Evolutionary conservation across 345 rosid species (phyloP), one percentile per base, ranked within the genome.

Genomic region (Salix viminalis): DNA sequence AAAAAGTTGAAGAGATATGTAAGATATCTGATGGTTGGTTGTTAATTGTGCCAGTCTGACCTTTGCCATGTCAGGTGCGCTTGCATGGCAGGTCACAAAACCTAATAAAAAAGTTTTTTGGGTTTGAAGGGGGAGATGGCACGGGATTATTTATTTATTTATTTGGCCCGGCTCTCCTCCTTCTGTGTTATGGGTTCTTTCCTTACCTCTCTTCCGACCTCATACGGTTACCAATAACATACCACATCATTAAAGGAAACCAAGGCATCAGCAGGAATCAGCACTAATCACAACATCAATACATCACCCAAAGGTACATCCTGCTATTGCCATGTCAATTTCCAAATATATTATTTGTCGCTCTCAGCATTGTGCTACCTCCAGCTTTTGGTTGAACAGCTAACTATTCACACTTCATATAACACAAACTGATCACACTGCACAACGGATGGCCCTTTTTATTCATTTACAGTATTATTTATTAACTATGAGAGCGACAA

Each of bases 41-140:
- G 19, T 67, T 36, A 21, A 30, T 13, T 36, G 56, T 61, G 41
- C 8, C 41, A 37, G 41, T 90, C 94, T 79, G 94, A 84, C 91
- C 94, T 91, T 91, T 91, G 97, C 94, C 92, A 90, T 89, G 91
- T 30, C 90, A 84, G 97, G 97, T 91, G 97, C 92, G 97, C 97
- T 91, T 86, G 97, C 91, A 84, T 89, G 97, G 97, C 94, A 80
- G 97, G 94, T 91, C 97, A 81, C 34, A 37, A 16, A 70, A 28
- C 24, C 26, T 70, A 79, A 79, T 79, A 79, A 70, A 79, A 79
- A 41, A 46, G 30, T 68, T 78, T 65, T 15, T 24, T 75, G 67
- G 76, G 70, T 65, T 36, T 15, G 15, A 19, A 36, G 82, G 81
- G 81, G 89, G 88, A 75, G 86, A 77, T 85, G 86, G 84, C 73